Conservation (phyloP, 192 early-diverging fungal genomes). For the Coemansia sp. region DNA sequence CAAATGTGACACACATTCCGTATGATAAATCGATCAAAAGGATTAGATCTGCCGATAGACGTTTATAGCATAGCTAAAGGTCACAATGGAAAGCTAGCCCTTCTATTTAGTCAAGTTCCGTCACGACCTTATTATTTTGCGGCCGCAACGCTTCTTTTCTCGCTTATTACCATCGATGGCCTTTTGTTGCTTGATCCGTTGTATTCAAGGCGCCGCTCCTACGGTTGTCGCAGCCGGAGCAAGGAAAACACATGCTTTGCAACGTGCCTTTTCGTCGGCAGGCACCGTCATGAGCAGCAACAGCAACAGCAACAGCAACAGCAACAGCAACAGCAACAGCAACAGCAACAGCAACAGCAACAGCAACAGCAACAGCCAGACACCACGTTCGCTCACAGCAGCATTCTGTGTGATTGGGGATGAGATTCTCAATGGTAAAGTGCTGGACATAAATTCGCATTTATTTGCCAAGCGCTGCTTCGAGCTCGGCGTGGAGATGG, state of each 20-base stretch:
- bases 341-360: background rate
- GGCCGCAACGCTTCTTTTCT: background rate
- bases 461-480: slow-evolving; percentile 66
- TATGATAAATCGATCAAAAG: no score
- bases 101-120: no score
- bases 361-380: background rate
- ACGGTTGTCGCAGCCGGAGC: background rate
- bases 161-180: background rate
- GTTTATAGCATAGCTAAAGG: no score
- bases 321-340: background rate
- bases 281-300: background rate
- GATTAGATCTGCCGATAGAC: no score
- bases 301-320: background rate
- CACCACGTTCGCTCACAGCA: slow-evolving; percentile 26
- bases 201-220: background rate
- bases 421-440: slow-evolving; percentile 75
- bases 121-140: no score
- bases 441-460: slow-evolving; percentile 64
- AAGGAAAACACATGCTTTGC: background rate
- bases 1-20: no score
- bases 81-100: no score
- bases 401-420: slow-evolving; percentile 72
- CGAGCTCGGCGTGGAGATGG: slow-evolving; percentile 61
- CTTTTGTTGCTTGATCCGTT: background rate
- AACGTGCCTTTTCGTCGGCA: background rate